Evolutionary conservation across 2,329 filamentous ascomycete species (phyloP).

Genomic region (Nannizziopsis arthrosporioides): DNA sequence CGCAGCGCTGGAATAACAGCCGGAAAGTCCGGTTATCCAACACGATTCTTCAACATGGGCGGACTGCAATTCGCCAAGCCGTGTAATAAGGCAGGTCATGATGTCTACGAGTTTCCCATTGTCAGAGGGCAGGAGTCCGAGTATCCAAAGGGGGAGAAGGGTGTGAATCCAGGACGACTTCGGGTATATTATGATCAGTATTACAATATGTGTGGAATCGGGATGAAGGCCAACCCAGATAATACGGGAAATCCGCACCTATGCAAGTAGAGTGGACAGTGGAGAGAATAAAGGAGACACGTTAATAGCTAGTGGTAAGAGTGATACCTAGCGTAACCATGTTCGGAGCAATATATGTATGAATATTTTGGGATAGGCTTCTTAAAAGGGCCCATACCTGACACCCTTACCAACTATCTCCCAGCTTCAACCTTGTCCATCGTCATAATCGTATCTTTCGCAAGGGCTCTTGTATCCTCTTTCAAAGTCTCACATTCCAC

Average conservation of each 20-base stretch:
- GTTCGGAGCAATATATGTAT: neutral
- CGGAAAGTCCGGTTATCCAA: conserved; percentile 6
- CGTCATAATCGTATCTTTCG: neutral
- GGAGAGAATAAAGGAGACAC: neutral
- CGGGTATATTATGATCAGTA: conserved; percentile 12
- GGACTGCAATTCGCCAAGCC: conserved; percentile 11
- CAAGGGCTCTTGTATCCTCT: conserved; percentile 1
- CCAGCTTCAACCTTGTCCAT: conserved; percentile 3
- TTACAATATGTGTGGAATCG: conserved; percentile 10
- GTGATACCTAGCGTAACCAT: neutral
- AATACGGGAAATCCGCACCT: conserved; percentile 11
- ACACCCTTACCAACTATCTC: neutral
- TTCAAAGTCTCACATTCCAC: neutral
- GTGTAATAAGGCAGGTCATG: conserved; percentile 10
- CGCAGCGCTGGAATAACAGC: neutral
- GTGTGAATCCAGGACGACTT: conserved; percentile 10
- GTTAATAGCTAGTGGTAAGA: neutral
- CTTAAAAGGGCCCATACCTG: neutral
- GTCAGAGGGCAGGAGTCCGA: neutral
- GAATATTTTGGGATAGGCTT: neutral
- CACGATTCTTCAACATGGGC: conserved; percentile 9
- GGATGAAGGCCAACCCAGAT: conserved; percentile 10
- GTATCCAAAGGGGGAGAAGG: conserved; percentile 11
- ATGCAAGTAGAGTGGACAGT: neutral
- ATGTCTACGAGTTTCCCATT: conserved; percentile 12